Percentiles rank a stretch among this genome's conserved stretches.
phyloP scores from a whole-genome alignment of 768 basidiomycete species.

The Tylopilus rubrobrunneus region DNA sequence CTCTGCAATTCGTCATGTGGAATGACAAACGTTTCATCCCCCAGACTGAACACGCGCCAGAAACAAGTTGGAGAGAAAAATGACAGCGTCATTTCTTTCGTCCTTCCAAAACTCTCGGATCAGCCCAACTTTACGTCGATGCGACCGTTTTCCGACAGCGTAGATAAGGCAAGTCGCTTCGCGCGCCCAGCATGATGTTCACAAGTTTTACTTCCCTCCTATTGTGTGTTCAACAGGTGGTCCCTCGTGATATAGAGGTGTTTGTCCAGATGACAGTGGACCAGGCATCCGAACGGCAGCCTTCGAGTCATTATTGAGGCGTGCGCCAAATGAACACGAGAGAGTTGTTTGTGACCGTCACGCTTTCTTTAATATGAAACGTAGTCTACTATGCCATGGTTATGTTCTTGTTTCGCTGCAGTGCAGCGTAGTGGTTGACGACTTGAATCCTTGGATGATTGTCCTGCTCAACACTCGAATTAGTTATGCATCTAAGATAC shows the following conservation, averaged over 20 bases:
- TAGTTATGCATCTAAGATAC: neutral
- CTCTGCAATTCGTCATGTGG: neutral
- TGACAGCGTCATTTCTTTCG: slow-evolving; percentile 37
- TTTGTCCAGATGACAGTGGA: slow-evolving; percentile 13
- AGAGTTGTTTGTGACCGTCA: neutral
- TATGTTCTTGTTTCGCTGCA: neutral
- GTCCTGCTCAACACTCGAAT: neutral
- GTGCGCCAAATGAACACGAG: neutral
- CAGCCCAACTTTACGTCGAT: neutral
- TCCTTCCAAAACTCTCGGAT: slow-evolving; percentile 36
- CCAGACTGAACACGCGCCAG: slow-evolving; percentile 44
- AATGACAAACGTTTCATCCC: neutral
- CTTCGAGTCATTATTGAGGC: neutral
- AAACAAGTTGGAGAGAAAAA: slow-evolving; percentile 28
- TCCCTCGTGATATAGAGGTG: slow-evolving; percentile 4
- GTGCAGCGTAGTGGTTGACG: neutral
- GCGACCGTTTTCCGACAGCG: neutral
- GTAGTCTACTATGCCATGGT: neutral
- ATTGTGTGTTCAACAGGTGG: neutral
- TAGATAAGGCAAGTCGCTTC: slow-evolving; percentile 4
- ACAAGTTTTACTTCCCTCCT: neutral
- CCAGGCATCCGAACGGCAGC: neutral
- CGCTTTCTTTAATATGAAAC: neutral
- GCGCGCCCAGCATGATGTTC: neutral
- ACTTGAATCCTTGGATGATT: neutral